Evolutionary conservation across 2,329 filamentous ascomycete species (phyloP), one percentile per base, ranked within the genome.

Genomic region (Colletotrichum cuscutae): DNA sequence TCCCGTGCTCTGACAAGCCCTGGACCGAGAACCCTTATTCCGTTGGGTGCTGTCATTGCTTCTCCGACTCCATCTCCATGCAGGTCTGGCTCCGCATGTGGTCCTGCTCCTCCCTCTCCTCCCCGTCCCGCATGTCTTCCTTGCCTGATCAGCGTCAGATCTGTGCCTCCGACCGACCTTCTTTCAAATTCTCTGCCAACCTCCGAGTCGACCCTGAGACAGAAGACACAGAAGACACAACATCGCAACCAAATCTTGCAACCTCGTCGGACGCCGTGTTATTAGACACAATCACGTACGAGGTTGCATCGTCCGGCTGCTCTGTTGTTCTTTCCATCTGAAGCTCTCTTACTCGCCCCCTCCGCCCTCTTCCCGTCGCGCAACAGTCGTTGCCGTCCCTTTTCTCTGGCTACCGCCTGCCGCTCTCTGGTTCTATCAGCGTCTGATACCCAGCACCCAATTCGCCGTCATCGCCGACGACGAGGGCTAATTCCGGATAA

Each of bases 131-230:
- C 62, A 73, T 72, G 68, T 68, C 68, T 69, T 72, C 68, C 57
- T 71, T 73, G 71, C 71, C 63, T 73, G 62, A 68, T 68, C 68
- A 67, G 68, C 68, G 71, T 72, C 68, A 63, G 61, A 72, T 59
- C 62, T 64, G 53, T 68, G 52, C 62, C 58, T 66, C 57, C 52
- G 52, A 71, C 60, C 67, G 42, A 61, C 58, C 63, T 62, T 68
- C 63, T 32, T 58, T 67, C 68, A 60, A 68, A 54, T 72, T 72
- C 49, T 72, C 68, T 72, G 37, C 35, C 68, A 67, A 52, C 57
- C 63, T 54, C 57, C 58, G 30, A 58, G 58, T 68, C 68, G 58
- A 60, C 42, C 5, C 60, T 56, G 67, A 49, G 49, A 68, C 67
- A 52, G 46, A 42, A 42, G 37, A 42, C 37, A 42, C 37, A 35